These are phyloP conservation scores for Exserohilum rostratum DNA, from an alignment of 2,329 filamentous ascomycete species.

Conservation along the genomic window DNA sequence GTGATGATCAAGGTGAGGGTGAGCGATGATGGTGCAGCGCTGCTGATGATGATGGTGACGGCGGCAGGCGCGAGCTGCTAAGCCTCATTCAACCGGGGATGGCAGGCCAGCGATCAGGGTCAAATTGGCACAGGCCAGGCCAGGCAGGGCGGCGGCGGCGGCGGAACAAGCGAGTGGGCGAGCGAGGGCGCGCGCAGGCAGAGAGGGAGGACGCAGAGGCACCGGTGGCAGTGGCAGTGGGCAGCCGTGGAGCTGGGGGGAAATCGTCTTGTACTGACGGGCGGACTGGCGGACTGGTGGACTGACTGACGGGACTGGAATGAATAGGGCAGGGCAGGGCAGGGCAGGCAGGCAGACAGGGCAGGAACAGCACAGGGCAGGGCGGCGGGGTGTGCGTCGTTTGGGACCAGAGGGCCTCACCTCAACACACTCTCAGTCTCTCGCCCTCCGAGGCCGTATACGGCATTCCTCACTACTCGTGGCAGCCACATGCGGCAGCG, in stretches of 20 bases:
- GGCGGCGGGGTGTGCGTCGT: too few species aligned
- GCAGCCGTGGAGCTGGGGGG: too few species aligned
- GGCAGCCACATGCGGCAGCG: slow-evolving; percentile 2
- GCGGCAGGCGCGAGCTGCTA: slow-evolving; percentile 14
- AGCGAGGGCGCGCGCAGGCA: too few species aligned
- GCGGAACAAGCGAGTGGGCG: too few species aligned
- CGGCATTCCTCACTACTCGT: not conserved
- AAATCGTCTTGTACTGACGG: too few species aligned
- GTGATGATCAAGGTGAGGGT: not conserved
- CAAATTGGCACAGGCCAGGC: slow-evolving; percentile 9
- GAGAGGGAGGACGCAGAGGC: not conserved
- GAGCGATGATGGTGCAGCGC: not conserved
- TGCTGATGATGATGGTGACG: not conserved
- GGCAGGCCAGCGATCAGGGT: slow-evolving; percentile 15
- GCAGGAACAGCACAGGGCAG: not conserved
- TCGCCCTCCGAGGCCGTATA: slow-evolving; percentile 6
- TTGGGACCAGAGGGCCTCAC: too few species aligned
- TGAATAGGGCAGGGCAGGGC: not conserved
- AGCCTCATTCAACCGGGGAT: slow-evolving; percentile 13
- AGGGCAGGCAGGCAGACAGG: not conserved
- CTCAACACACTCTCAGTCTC: too few species aligned
- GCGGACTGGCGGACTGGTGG: too few species aligned
- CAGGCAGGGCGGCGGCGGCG: not conserved
- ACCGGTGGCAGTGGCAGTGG: too few species aligned
- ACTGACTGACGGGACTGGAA: too few species aligned